Evolutionary conservation across 2,329 filamentous ascomycete species (phyloP).

Genomic region (Botryotinia convoluta): DNA sequence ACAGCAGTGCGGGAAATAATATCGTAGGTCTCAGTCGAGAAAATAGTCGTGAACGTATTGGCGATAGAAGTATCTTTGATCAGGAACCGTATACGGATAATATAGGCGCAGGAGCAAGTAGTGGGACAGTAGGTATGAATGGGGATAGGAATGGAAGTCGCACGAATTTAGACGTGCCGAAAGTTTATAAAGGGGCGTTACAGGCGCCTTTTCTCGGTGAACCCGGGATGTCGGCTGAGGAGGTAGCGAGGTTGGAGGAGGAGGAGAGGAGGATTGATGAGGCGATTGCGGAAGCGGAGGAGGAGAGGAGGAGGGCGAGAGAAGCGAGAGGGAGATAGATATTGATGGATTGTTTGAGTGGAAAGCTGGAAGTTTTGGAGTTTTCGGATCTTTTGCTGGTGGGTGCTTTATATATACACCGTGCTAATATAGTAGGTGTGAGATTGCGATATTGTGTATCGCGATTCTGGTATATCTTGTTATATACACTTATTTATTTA

Average conservation of each 20-base stretch:
- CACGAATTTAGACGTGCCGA: not conserved
- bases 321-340: not conserved
- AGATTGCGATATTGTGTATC: not conserved
- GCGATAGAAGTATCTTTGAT: not conserved
- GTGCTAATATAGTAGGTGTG: not conserved
- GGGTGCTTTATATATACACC: not conserved
- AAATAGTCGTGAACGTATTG: not conserved
- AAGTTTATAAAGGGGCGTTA: not conserved
- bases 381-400: not conserved
- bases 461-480: not conserved
- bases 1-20: not conserved
- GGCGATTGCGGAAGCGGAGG: slow-evolving; percentile 35
- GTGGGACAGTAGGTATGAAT: too few species aligned
- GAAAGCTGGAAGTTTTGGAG: not conserved
- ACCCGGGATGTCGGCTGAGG: slow-evolving; percentile 32
- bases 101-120: not conserved
- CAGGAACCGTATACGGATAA: slow-evolving; percentile 6
- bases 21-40: not conserved
- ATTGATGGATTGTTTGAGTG: not conserved
- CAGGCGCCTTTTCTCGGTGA: slow-evolving; percentile 27
- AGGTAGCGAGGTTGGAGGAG: slow-evolving; percentile 33
- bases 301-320: slow-evolving; percentile 20
- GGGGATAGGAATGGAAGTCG: not conserved
- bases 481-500: not conserved
- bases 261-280: slow-evolving; percentile 37